phyloP scores from a whole-genome alignment of 1,139 yeast species.

The Taphrina pruni region DNA sequence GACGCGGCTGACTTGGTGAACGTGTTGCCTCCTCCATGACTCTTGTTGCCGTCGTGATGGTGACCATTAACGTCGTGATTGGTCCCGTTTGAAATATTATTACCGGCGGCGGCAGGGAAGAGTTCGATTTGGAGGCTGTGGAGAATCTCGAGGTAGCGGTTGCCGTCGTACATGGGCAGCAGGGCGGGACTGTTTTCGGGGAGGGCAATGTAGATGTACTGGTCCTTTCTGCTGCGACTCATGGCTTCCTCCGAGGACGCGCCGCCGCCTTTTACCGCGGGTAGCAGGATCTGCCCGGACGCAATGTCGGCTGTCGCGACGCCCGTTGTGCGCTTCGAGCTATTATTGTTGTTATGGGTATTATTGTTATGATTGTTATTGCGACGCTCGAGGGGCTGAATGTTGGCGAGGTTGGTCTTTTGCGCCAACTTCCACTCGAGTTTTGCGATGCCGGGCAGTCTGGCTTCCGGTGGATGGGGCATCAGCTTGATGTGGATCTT shows the following conservation, averaged over 20 bases:
- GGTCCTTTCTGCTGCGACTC: slow-evolving; percentile 37
- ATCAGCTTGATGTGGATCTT: slow-evolving; percentile 37
- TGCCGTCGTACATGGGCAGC: slow-evolving; percentile 38
- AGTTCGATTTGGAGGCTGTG: slow-evolving; percentile 33
- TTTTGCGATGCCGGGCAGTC: slow-evolving; percentile 30
- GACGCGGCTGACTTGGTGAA: slow-evolving; percentile 14
- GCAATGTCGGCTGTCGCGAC: slow-evolving; percentile 24
- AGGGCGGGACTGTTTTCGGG: slow-evolving; percentile 34
- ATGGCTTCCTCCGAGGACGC: slow-evolving; percentile 31
- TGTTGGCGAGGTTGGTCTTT: slow-evolving; percentile 13
- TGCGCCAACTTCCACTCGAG: slow-evolving; percentile 37
- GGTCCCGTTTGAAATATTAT: too few relatives aligned
- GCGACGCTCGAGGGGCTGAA: too few relatives aligned
- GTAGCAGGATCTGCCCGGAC: slow-evolving; percentile 21
- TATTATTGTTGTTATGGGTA: not conserved
- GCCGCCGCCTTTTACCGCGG: slow-evolving; percentile 11
- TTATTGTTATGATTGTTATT: too few relatives aligned
- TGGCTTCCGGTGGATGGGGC: slow-evolving; percentile 41
- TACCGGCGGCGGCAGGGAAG: slow-evolving; percentile 9
- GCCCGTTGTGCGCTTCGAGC: slow-evolving; percentile 11
- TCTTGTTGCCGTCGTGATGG: not conserved
- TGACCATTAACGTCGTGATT: too few relatives aligned
- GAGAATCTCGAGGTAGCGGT: slow-evolving; percentile 36
- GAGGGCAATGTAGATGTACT: slow-evolving; percentile 39
- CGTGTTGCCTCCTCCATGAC: not conserved